phyloP scores from a whole-genome alignment of 2,329 filamentous ascomycete species.

The Neopestalotiopsis clavispora region DNA sequence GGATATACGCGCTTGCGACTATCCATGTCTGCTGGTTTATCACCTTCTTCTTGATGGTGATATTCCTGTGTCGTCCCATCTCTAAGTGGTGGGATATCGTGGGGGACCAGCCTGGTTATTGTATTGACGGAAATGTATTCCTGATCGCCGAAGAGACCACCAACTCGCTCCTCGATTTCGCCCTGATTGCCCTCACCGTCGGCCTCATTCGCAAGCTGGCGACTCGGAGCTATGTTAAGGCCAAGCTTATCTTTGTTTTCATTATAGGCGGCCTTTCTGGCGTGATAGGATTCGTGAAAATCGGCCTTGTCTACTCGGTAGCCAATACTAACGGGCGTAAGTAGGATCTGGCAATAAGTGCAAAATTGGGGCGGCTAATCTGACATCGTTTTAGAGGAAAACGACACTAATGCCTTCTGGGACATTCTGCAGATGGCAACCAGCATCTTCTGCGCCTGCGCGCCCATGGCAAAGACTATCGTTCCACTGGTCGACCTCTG shows the following conservation, averaged over 20 bases:
- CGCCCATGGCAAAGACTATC: constrained; percentile 5
- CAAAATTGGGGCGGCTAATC: background rate
- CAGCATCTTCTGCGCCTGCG: constrained; percentile 10
- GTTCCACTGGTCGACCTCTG: background rate
- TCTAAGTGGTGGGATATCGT: constrained; percentile 21
- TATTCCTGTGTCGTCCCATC: constrained; percentile 25
- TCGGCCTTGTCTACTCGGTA: background rate
- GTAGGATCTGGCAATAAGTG: background rate
- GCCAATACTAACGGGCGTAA: background rate
- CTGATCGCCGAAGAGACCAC: constrained; percentile 21
- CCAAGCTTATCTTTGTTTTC: background rate
- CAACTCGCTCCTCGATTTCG: constrained; percentile 28
- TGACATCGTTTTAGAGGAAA: background rate
- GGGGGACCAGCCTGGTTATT: constrained; percentile 11
- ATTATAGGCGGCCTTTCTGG: constrained; percentile 10
- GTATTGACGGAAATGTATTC: constrained; percentile 18
- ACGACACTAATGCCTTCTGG: constrained; percentile 9
- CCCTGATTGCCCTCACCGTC: constrained; percentile 24
- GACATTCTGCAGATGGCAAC: constrained; percentile 12
- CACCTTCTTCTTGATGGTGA: constrained; percentile 16
- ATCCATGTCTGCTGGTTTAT: constrained; percentile 21
- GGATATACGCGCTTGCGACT: constrained; percentile 21
- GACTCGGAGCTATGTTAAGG: constrained; percentile 2
- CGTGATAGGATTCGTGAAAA: constrained; percentile 11
- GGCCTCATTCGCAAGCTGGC: constrained; percentile 22